A percentile compares a stretch with the other conserved stretches of the same genome.
Evolutionary conservation across 1,139 yeast genomes (phyloP).

Genomic region (Pichia sp.): DNA sequence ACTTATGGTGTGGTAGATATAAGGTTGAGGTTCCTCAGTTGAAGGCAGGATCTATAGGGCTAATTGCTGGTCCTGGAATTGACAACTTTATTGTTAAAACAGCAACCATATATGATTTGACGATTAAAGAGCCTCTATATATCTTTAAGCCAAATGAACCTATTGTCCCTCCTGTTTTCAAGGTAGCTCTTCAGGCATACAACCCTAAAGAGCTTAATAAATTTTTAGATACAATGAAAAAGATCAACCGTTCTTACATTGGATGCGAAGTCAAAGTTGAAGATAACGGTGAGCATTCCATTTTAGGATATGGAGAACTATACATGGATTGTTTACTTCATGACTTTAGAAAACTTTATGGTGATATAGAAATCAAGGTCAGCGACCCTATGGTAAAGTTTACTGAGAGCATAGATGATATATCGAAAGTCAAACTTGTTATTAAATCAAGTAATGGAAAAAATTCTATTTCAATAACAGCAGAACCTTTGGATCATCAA

Average conservation of each 20-base stretch:
- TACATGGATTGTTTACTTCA: conserved; percentile 79
- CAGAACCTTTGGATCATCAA: conserved; percentile 63
- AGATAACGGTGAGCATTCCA: conserved; percentile 81
- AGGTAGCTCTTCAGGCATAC: conserved; percentile 77
- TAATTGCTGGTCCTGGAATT: conserved; percentile 52
- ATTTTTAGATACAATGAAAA: conserved; percentile 60
- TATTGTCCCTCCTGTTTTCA: conserved; percentile 54
- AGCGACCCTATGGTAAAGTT: conserved; percentile 81
- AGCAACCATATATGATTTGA: conserved; percentile 43
- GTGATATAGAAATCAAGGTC: conserved; percentile 66
- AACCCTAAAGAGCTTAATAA: conserved; percentile 74
- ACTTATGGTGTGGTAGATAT: conserved; percentile 68
- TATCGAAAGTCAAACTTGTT: conserved; percentile 61
- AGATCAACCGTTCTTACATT: conserved; percentile 55
- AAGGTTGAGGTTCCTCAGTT: conserved; percentile 48
- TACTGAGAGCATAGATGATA: conserved; percentile 66
- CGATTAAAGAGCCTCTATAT: conserved; percentile 19
- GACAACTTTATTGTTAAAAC: conserved; percentile 48
- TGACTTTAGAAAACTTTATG: conserved; percentile 58
- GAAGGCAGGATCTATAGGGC: conserved; percentile 57
- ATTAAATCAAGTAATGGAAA: conserved; percentile 49
- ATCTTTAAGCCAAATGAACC: conserved; percentile 39
- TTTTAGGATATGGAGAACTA: conserved; percentile 81
- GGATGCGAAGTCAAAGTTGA: conserved; percentile 65
- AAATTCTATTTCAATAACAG: conserved; percentile 59